Evolutionary conservation across 2,329 filamentous ascomycete species (phyloP), one percentile per base, ranked within the genome.

Genomic region (Chalara sp.): DNA sequence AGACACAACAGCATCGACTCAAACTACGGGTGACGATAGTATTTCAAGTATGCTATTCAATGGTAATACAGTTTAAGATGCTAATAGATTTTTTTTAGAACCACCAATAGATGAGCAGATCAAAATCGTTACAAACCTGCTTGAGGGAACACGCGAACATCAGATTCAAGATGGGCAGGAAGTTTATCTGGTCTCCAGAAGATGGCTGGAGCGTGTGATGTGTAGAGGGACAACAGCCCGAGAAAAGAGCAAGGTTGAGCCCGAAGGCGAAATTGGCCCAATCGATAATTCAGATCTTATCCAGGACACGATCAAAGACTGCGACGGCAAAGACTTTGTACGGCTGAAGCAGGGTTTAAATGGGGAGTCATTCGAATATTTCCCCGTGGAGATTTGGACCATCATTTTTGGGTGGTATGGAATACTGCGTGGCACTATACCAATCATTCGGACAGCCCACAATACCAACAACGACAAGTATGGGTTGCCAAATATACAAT

Each of bases 281-380:
- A 79, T 97, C 32, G 89, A 96, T 72, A 96, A 96, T 64, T 83
- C 86, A 0, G 86, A 91, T 63, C 83, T 96, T 53, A 81, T 91
- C 47, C 73, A 83, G 53, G 76, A 83, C 55, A 74, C 76, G 35
- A 71, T 83, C 51, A 68, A 67, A 46, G 76, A 81, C 52, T 69
- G 73, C 7, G 65, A 66, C 13, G 72, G 71, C 45, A 68, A 71
- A 11, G 72, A 76, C 12, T 95, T 90, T 61, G 79, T 92, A 32
- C 83, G 87, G 3, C 75, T 97, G 43, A 86, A 83, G 58, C 80
- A 80, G 1, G 88, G 84, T 12, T 70, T 84, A 44, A 76, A 83
- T 44, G 71, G 75, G n/a, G 81, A 87, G 33, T 80, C 89, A 49
- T 92, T 89, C 60, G 81, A 88, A 61, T 73, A 93, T 32, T 80